Evolutionary conservation across 768 basidiomycete species (phyloP).

Genomic region (Pisolithus sp.): DNA sequence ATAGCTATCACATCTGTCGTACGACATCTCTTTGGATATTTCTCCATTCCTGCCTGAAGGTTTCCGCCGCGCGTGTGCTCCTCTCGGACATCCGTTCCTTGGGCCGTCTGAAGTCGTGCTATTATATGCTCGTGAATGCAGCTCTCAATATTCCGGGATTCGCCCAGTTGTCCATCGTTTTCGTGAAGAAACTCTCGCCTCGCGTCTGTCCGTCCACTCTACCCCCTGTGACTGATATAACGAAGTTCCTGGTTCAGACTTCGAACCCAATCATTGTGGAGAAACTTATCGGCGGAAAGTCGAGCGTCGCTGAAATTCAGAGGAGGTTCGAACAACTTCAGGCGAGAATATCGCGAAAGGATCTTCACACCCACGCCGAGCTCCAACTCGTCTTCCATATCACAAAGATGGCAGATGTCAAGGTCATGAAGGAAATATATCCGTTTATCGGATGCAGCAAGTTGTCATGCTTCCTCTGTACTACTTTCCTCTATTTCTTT

Average conservation of each 20-base stretch:
- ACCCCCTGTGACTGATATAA: too few relatives aligned
- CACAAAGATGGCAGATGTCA: too few relatives aligned
- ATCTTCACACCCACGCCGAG: neutral
- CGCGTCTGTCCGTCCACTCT: neutral
- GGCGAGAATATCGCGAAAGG: neutral
- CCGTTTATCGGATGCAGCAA: too few relatives aligned
- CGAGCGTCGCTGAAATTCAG: too few relatives aligned
- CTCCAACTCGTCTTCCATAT: constrained; percentile 1
- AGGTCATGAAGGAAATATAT: neutral
- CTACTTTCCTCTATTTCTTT: too few relatives aligned
- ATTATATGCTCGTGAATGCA: neutral
- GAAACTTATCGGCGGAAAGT: too few relatives aligned
- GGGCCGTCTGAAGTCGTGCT: neutral
- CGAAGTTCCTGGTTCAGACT: too few relatives aligned
- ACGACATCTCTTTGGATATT: neutral
- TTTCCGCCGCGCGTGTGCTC: neutral
- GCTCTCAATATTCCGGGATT: neutral
- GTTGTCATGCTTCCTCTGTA: too few relatives aligned
- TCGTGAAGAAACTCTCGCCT: neutral
- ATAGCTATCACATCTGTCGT: neutral
- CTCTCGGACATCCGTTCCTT: neutral
- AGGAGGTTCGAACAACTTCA: neutral
- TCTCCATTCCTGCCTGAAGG: neutral
- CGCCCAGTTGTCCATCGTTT: neutral
- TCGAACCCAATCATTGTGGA: too few relatives aligned